These are phyloP conservation scores for Boechera divaricarpa DNA, from an alignment of 345 rosid genomes.

Conservation along the genomic window DNA sequence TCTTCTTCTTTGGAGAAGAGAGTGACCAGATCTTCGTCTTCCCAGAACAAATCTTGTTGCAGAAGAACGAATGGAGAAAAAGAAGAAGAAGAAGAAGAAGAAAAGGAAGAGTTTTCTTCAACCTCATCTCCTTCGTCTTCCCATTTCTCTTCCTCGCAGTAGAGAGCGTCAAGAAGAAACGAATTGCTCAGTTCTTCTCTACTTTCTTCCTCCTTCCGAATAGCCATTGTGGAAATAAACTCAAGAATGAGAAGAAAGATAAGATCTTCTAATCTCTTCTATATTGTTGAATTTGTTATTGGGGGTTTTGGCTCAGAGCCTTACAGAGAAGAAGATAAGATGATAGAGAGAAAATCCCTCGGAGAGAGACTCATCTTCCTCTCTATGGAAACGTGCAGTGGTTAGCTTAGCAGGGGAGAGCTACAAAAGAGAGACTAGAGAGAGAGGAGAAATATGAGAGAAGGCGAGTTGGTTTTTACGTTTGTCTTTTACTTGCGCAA, in stretches of 20 bases:
- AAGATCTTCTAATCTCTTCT: constrained; percentile 18
- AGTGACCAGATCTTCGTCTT: constrained; percentile 72
- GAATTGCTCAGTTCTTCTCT: constrained; percentile 43
- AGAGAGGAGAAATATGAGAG: constrained; percentile 43
- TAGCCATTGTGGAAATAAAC: constrained; percentile 57
- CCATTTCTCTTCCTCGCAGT: constrained; percentile 79
- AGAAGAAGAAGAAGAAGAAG: constrained; percentile 39
- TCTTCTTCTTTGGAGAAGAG: constrained; percentile 69
- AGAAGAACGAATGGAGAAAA: constrained; percentile 49
- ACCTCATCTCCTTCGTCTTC: constrained; percentile 52
- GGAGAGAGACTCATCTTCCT: constrained; percentile 46
- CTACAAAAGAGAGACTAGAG: constrained; percentile 41
- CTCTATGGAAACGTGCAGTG: constrained; percentile 37
- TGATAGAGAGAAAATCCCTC: constrained; percentile 39
- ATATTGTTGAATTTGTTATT: not conserved
- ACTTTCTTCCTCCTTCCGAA: constrained; percentile 41
- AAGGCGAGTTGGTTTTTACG: constrained; percentile 52
- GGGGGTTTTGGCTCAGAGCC: constrained; percentile 32
- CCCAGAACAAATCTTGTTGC: constrained; percentile 78
- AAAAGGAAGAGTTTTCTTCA: constrained; percentile 37
- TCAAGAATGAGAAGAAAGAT: constrained; percentile 49
- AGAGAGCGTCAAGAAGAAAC: constrained; percentile 61
- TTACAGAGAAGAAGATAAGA: constrained; percentile 41
- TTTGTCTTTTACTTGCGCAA: constrained; percentile 53
- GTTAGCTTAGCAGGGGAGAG: constrained; percentile 34